phyloP scores from a whole-genome alignment of 371 early-diverging fungal genomes.

The Mortierella sp. region DNA sequence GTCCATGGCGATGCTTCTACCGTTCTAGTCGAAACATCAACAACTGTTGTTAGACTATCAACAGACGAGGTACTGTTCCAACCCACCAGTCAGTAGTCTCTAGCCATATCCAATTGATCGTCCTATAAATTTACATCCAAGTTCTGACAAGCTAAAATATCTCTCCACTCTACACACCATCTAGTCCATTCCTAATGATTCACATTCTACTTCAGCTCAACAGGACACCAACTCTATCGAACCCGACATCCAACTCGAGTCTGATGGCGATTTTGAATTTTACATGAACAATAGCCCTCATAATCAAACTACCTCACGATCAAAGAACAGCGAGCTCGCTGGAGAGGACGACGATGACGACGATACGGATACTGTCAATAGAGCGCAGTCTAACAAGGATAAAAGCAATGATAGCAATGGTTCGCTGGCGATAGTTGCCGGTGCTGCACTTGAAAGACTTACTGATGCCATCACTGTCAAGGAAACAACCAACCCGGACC shows the following conservation, averaged over 20 bases:
- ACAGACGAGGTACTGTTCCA: no score
- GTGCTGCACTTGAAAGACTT: conserved; percentile 5
- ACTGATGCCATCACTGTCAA: not conserved
- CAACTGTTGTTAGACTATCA: no score
- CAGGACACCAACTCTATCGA: not conserved
- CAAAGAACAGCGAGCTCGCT: conserved; percentile 33
- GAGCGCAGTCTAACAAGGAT: not conserved
- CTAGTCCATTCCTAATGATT: no score
- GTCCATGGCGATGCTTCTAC: not conserved
- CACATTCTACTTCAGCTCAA: no score
- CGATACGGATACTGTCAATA: not conserved
- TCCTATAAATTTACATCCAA: no score
- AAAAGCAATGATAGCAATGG: conserved; percentile 9
- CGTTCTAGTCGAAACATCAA: no score
- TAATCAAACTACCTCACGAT: not conserved
- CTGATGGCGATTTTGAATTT: conserved; percentile 6
- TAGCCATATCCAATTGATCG: no score
- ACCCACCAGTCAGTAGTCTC: no score
- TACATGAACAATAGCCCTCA: conserved; percentile 39
- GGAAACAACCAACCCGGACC: no score
- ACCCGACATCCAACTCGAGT: not conserved
- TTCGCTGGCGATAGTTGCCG: conserved; percentile 48
- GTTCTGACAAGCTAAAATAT: no score
- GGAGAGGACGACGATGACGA: conserved; percentile 26
- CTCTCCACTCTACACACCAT: no score